phyloP scores from a whole-genome alignment of 2,329 filamentous ascomycete species.

The Shiraia bambusicola region DNA sequence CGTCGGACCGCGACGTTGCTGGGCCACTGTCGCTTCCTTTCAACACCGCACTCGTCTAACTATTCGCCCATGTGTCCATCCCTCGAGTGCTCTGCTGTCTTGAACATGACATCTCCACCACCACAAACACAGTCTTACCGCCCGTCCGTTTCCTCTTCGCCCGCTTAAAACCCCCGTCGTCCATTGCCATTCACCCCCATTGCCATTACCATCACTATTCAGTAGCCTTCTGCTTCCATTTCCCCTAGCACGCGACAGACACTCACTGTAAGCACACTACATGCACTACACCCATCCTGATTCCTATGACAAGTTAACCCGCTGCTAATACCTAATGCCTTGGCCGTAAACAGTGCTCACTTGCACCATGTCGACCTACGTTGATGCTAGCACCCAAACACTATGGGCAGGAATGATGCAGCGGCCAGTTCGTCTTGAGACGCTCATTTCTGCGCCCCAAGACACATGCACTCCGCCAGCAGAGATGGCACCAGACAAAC shows the following conservation, averaged over 20 bases:
- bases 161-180: too few species aligned
- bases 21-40: too few species aligned
- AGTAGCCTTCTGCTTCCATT: not conserved
- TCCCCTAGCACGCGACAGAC: not conserved
- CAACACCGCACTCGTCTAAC: too few species aligned
- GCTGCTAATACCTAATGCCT: slow-evolving; percentile 9
- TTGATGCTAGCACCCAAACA: slow-evolving; percentile 34
- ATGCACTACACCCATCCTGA: slow-evolving; percentile 6
- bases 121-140: too few species aligned
- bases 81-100: too few species aligned
- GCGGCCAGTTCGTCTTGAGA: slow-evolving; percentile 25
- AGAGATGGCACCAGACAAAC: slow-evolving; percentile 29
- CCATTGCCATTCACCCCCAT: too few species aligned
- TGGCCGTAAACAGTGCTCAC: slow-evolving; percentile 21
- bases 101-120: too few species aligned
- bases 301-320: not conserved
- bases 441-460: slow-evolving; percentile 22
- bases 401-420: slow-evolving; percentile 34
- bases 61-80: too few species aligned
- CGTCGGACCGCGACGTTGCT: too few species aligned
- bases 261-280: slow-evolving; percentile 4
- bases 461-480: slow-evolving; percentile 35
- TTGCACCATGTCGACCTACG: slow-evolving; percentile 29
- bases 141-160: too few species aligned
- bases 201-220: not conserved